Base-by-base conservation (phyloP, 768 basidiomycete genomes). In the Leccinum rimulosum region DNA sequence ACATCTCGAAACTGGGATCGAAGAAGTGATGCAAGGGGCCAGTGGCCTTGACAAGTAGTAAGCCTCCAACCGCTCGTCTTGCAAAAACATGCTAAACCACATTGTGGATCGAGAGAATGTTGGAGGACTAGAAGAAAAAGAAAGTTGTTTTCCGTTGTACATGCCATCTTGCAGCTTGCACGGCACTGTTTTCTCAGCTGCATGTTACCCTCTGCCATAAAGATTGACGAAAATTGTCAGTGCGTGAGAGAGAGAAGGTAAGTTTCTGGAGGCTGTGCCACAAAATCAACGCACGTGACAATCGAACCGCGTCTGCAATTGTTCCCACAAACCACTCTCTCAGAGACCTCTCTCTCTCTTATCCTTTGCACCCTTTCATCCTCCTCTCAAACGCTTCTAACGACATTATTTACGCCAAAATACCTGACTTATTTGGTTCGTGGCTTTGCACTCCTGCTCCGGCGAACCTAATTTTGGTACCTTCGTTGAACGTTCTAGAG, bases 231-330 rank as follows among this genome's bases (percentile, higher is more conserved):
- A 38, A 38, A 17, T 17, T 38, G 38, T 8, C 38, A 38, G 15
- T 38, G 38, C 38, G 38, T 38, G 38, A 38, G 38, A 38, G 38
- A 38, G 36, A 36, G 36, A 36, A 35, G 35, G 36, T 36, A 36
- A 15, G 15, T 36, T 35, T 36, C 36, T 15, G 14, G 14, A 54
- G 17, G 22, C 28, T 45, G 53, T 51, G 50, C 6, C 47, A 35
- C 12, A n/a, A 72, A 73, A 47, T 72, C 68, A 72, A 71, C 60
- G 28, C 71, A 74, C 71, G 71, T 72, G 71, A 72, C 62, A 67
- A 70, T 52, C 50, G 70, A 72, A 72, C 71, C 71, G 70, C 67
- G 70, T 66, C 60, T 27, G 52, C 49, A 47, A 52, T 58, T 56
- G 59, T 60, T 65, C 62, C 61, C 68, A 68, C 61, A 62, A 25